These are phyloP conservation scores for Aethionema arabicum DNA, from an alignment of 345 rosid species.

Conservation along the genomic window DNA sequence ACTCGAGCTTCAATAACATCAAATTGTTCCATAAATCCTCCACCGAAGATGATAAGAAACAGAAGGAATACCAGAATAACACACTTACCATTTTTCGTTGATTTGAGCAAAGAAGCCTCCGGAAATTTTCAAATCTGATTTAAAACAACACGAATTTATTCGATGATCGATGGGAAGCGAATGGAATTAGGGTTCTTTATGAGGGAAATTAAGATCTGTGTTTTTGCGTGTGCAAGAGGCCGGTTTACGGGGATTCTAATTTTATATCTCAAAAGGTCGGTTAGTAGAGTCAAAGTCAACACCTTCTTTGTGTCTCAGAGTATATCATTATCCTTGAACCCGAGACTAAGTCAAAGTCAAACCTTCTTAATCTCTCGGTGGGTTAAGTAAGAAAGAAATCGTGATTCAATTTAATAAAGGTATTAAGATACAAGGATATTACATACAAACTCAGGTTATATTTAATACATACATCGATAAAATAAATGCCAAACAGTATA, in stretches of 20 bases:
- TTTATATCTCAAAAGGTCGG: constrained; percentile 12
- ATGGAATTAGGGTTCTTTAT: constrained; percentile 33
- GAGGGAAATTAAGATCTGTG: not conserved
- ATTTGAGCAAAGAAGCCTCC: not conserved
- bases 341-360: not conserved
- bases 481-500: not conserved
- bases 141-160: not conserved
- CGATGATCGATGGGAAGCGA: not conserved
- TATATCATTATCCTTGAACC: not conserved
- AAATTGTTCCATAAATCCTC: not conserved
- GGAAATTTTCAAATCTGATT: not conserved
- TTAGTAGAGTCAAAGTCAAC: constrained; percentile 22
- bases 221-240: constrained; percentile 33
- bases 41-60: not conserved
- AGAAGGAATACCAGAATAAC: not conserved
- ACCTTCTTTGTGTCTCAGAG: not conserved
- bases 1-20: not conserved
- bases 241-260: not conserved
- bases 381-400: not conserved
- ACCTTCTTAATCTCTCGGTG: no score
- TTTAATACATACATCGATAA: not conserved
- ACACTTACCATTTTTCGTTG: constrained; percentile 33
- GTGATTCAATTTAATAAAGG: no score
- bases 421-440: no score
- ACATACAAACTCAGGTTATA: not conserved